Percentiles rank a stretch among this genome's conserved stretches.
These are phyloP conservation scores for Wilcoxina mikolae DNA, from an alignment of 495 filamentous ascomycete species.

Conservation along the genomic window DNA sequence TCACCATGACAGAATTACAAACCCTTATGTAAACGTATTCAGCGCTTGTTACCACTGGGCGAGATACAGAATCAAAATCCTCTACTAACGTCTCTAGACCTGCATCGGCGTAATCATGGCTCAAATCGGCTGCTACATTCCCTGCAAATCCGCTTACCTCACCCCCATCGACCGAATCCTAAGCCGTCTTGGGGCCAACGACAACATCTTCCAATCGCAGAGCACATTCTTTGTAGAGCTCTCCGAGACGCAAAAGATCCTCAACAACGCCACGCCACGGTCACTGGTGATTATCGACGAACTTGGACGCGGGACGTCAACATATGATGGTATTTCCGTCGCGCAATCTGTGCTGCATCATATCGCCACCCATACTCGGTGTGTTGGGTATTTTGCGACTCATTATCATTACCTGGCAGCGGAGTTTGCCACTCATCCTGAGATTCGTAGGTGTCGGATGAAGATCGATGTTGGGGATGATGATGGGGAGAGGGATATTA, in stretches of 20 bases:
- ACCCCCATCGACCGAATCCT: constrained; percentile 96
- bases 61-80: no score
- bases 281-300: constrained; percentile 97
- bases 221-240: constrained; percentile 98
- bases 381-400: constrained; percentile 92
- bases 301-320: constrained; percentile 82
- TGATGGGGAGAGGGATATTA: constrained; percentile 60
- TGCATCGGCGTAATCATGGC: constrained; percentile 97
- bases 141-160: constrained; percentile 64
- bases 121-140: constrained; percentile 92
- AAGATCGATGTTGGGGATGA: constrained; percentile 84
- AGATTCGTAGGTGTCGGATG: constrained; percentile 77
- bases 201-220: constrained; percentile 97
- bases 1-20: no score
- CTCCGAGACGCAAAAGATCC: constrained; percentile 95
- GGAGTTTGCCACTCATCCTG: constrained; percentile 78
- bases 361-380: constrained; percentile 81
- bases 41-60: no score
- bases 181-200: constrained; percentile 94
- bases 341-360: constrained; percentile 94
- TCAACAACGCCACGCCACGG: constrained; percentile 84
- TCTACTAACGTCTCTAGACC: no score
- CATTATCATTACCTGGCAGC: constrained; percentile 90
- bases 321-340: constrained; percentile 90
- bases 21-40: no score